Evolutionary conservation across 2,329 filamentous ascomycete species (phyloP), one percentile per base, ranked within the genome.

Genomic region (Chrysoporthe puriensis): DNA sequence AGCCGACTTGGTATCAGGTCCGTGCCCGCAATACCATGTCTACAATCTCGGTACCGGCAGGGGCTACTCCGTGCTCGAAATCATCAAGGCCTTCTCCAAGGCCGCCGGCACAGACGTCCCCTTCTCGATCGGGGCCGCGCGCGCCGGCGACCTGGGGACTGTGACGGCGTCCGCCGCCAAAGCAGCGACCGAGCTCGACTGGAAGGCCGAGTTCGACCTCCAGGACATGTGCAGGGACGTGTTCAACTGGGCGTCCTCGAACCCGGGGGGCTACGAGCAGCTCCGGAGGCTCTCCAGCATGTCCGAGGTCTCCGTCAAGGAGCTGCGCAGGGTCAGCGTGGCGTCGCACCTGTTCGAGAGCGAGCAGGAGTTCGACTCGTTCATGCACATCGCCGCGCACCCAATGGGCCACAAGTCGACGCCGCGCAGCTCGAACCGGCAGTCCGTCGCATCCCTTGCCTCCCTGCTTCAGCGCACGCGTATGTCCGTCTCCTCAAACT

Each of bases 161-260:
- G 67, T 66, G 13, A 69, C 67, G 6, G 67, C 67, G 0, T 66
- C 67, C 6, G 44, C 67, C 18, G 54, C 63, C 63, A 69, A 69
- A 21, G 67, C 67, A 18, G 65, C 64, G 3, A 69, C 64, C 13
- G 67, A 69, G 64, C 67, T 69, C 46, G 67, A 69, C 54, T 69
- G 64, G 67, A 69, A 50, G 26, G 67, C 64, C 54, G 64, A 66
- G 21, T 69, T 69, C 63, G 67, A 66, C 14, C 54, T 69, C 2
- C 67, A 69, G 40, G 67, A 69, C 63, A 69, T 69, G 67, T 69
- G 67, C 63, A 54, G 62, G 32, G 67, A 69, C 52, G 67, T 69
- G 5, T 69, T 63, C 67, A 69, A 69, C 54, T 69, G 67, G 67
- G 67, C 63, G 1, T 44, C 54, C 2, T 40, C 67, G 9, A 69